Evolutionary conservation across 106 monocot species (phyloP).

Genomic region (Agapanthus africanus): DNA sequence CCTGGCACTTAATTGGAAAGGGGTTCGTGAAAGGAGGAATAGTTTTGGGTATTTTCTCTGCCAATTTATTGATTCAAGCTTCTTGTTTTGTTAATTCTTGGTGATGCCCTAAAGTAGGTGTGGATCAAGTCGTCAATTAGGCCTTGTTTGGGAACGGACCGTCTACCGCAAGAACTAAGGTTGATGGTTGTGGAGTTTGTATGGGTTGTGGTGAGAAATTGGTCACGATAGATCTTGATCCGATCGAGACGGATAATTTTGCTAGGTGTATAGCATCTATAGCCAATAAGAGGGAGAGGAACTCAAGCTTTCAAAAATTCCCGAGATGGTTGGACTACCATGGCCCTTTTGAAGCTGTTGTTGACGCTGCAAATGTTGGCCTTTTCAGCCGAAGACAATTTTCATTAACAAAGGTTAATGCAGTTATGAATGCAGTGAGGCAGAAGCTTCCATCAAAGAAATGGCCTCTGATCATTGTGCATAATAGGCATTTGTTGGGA

Average conservation of each 20-base stretch:
- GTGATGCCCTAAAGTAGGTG: no score
- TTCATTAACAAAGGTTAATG: conserved; percentile 62
- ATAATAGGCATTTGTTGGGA: conserved; percentile 55
- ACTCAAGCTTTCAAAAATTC: conserved; percentile 58
- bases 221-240: conserved; percentile 68
- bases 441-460: conserved; percentile 74
- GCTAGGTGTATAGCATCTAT: conserved; percentile 47
- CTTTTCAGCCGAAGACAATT: conserved; percentile 66
- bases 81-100: no score
- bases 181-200: conserved; percentile 49
- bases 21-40: no score
- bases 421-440: conserved; percentile 61
- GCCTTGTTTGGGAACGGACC: no score
- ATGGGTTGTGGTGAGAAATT: conserved; percentile 54
- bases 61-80: no score
- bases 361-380: conserved; percentile 89
- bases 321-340: conserved; percentile 89
- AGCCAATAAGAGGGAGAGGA: conserved; percentile 60
- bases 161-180: conserved; percentile 13
- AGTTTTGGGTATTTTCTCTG: no score
- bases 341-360: conserved; percentile 90
- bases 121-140: no score
- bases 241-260: conserved; percentile 62
- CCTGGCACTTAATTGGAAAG: no score
- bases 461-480: conserved; percentile 70